Conservation (phyloP, 2,329 filamentous ascomycete genomes). For the Pezicula carpinea region DNA sequence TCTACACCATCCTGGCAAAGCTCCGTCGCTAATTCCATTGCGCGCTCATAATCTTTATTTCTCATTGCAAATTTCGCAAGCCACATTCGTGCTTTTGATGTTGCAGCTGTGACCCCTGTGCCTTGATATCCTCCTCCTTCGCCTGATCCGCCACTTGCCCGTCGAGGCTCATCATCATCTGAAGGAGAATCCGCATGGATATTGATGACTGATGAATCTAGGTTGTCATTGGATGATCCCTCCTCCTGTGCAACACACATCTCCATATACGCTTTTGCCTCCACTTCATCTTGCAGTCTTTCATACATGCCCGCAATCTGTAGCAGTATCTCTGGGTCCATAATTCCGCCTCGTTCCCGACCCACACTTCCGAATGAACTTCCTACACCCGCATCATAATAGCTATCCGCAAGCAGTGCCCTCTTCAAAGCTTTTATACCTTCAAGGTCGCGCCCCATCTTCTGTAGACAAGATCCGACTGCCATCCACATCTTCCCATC, state of each 20-base stretch:
- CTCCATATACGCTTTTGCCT: constrained; percentile 93
- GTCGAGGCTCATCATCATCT: constrained; percentile 34
- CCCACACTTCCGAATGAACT: constrained; percentile 36
- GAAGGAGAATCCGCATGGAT: constrained; percentile 54
- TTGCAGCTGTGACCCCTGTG: constrained; percentile 85
- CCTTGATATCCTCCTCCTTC: constrained; percentile 41
- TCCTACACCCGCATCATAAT: constrained; percentile 64
- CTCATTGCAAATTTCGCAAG: constrained; percentile 78
- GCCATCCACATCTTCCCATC: constrained; percentile 99
- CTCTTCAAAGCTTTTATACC: constrained; percentile 95
- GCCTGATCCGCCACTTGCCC: constrained; percentile 15
- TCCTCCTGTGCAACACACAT: constrained; percentile 90
- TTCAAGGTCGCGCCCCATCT: constrained; percentile 81
- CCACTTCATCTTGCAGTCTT: constrained; percentile 67
- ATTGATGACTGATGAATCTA: constrained; percentile 35
- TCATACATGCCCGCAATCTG: constrained; percentile 91
- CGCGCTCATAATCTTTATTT: constrained; percentile 68
- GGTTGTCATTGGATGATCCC: constrained; percentile 47
- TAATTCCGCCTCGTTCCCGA: constrained; percentile 45
- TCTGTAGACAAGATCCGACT: constrained; percentile 85
- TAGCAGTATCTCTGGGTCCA: constrained; percentile 87
- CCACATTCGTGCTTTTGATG: constrained; percentile 91
- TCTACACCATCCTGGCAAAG: constrained; percentile 94
- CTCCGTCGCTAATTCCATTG: constrained; percentile 80
- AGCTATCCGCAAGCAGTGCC: constrained; percentile 81